Evolutionary conservation across 768 basidiomycete species (phyloP).

Genomic region (Podaxis mareebaensis): DNA sequence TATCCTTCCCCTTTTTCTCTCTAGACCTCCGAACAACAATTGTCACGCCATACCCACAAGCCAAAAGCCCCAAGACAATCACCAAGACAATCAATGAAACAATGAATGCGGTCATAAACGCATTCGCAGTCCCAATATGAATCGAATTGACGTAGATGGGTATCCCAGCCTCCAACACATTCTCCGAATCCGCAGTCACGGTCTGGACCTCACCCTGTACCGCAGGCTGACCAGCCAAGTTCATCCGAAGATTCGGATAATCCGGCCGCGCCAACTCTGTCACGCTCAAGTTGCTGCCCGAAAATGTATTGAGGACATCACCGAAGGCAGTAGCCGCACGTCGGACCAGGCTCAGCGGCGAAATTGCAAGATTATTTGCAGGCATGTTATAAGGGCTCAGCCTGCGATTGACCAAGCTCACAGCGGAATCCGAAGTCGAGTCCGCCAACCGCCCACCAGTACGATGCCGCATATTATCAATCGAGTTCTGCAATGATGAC

Average conservation of each 20-base stretch:
- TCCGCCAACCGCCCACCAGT: conserved; percentile 79
- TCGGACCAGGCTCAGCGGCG: neutral
- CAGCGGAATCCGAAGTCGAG: conserved; percentile 56
- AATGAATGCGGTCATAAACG: conserved; percentile 89
- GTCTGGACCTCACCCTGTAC: conserved; percentile 54
- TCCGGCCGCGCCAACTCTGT: neutral
- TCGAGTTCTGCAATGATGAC: conserved; percentile 70
- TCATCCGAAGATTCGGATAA: neutral
- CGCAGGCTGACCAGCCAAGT: conserved; percentile 20
- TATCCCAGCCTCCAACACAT: conserved; percentile 76
- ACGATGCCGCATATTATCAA: conserved; percentile 77
- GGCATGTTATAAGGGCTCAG: conserved; percentile 72
- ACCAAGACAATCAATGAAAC: conserved; percentile 67
- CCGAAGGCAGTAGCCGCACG: neutral
- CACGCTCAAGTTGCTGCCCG: neutral
- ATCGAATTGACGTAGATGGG: conserved; percentile 80
- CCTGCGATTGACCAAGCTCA: conserved; percentile 78
- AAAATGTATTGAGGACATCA: neutral
- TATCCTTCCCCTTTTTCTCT: conserved; percentile 21
- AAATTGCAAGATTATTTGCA: neutral
- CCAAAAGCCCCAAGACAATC: conserved; percentile 53
- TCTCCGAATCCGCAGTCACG: conserved; percentile 60
- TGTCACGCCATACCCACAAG: conserved; percentile 49
- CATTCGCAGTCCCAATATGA: conserved; percentile 82
- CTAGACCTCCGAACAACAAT: conserved; percentile 30